Conservation (phyloP, 2,329 filamentous ascomycete genomes). For the Podosphaera xanthii region DNA sequence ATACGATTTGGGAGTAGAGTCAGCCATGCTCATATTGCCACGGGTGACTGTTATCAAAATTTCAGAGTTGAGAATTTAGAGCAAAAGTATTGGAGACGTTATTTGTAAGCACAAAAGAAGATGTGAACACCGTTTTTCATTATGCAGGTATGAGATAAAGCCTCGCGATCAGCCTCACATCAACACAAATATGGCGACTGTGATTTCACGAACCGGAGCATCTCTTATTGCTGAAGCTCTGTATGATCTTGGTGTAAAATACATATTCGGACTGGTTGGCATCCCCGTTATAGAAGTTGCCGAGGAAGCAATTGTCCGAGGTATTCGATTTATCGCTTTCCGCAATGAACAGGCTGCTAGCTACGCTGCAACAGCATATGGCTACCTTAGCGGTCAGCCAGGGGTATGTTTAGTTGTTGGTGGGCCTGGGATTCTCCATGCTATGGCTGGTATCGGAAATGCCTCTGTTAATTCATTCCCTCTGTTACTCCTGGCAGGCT, state of each 20-base stretch:
- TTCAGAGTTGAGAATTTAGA: not conserved
- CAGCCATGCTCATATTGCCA: slow-evolving; percentile 11
- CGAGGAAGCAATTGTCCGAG: slow-evolving; percentile 30
- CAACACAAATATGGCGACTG: not conserved
- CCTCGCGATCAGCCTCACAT: not conserved
- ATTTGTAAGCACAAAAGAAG: no score
- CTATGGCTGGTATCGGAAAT: slow-evolving; percentile 30
- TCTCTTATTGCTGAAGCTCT: slow-evolving; percentile 12
- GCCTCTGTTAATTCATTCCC: slow-evolving; percentile 31
- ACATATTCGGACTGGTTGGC: slow-evolving; percentile 15
- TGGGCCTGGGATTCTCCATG: slow-evolving; percentile 33
- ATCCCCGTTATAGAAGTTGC: slow-evolving; percentile 28
- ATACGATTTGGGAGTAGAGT: slow-evolving; percentile 13
- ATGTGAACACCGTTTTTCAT: no score
- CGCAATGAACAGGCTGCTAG: slow-evolving; percentile 34
- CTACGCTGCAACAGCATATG: slow-evolving; percentile 34
- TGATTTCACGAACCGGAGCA: slow-evolving; percentile 7
- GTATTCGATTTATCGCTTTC: slow-evolving; percentile 34
- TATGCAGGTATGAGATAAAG: not conserved
- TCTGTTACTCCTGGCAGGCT: slow-evolving; percentile 29
- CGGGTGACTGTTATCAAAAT: not conserved
- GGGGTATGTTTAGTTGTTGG: slow-evolving; percentile 35
- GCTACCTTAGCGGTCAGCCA: slow-evolving; percentile 30
- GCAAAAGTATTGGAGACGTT: no score
- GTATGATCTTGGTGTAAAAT: slow-evolving; percentile 11